phyloP scores from a whole-genome alignment of 345 rosid species.

The Populus deltoides region DNA sequence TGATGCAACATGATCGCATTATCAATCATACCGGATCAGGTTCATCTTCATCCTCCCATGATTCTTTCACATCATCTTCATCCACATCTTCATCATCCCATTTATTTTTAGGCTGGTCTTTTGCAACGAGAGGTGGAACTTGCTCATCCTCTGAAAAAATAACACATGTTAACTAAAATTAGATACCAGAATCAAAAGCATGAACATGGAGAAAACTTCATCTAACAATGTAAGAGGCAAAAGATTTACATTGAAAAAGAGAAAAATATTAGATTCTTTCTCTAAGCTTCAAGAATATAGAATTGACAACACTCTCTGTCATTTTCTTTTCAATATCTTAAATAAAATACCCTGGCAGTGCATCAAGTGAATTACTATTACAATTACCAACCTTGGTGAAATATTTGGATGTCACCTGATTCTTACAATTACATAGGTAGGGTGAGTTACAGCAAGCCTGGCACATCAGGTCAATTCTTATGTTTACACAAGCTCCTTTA shows the following conservation, averaged over 20 bases:
- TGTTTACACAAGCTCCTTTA: not conserved
- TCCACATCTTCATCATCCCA: constrained; percentile 98
- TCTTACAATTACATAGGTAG: not conserved
- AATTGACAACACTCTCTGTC: not conserved
- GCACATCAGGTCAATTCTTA: not conserved
- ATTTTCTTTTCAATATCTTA: not conserved
- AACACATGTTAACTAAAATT: not conserved
- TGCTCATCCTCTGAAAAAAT: constrained; percentile 58
- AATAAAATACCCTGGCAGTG: not conserved
- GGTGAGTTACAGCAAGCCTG: not conserved
- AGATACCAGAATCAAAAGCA: not conserved
- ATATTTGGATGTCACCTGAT: not conserved
- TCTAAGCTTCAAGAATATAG: not conserved
- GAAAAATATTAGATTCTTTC: not conserved
- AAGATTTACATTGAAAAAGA: not conserved
- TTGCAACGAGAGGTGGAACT: constrained; percentile 48
- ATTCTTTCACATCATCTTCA: constrained; percentile 82
- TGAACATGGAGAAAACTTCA: not conserved
- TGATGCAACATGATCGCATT: constrained; percentile 2
- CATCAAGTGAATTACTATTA: not conserved
- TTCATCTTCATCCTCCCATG: constrained; percentile 98
- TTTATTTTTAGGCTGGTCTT: constrained; percentile 49
- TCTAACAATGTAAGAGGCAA: not conserved
- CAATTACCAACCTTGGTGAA: not conserved
- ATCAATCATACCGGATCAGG: constrained; percentile 56